Percentiles rank a stretch among this genome's conserved stretches.
These are phyloP conservation scores for Pyrenochaeta sp. DNA, from an alignment of 2,329 filamentous ascomycete genomes.

Conservation along the genomic window DNA sequence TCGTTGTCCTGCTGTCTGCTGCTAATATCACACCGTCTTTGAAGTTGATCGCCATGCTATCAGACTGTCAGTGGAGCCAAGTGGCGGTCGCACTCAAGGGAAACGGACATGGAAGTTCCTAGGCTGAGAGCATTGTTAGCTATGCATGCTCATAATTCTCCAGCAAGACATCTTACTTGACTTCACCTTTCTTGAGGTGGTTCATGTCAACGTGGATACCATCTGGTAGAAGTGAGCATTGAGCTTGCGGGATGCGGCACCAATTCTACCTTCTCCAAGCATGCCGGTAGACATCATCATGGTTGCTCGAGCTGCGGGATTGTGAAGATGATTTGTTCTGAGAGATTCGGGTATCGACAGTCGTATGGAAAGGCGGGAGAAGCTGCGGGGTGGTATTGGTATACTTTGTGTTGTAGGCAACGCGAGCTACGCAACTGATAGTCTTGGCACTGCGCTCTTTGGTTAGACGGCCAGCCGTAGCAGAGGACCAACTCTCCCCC, in stretches of 20 bases:
- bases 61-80: constrained; percentile 28
- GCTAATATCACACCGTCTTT: constrained; percentile 98
- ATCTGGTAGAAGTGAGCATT: constrained; percentile 68
- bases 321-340: neutral
- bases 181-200: constrained; percentile 96
- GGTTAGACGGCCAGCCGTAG: constrained; percentile 2
- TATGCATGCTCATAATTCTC: constrained; percentile 19
- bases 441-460: constrained; percentile 26
- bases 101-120: constrained; percentile 91
- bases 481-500: neutral
- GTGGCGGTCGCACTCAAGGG: constrained; percentile 12
- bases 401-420: constrained; percentile 16
- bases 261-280: constrained; percentile 48
- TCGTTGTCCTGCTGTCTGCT: constrained; percentile 96
- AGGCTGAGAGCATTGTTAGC: constrained; percentile 64
- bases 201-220: constrained; percentile 99
- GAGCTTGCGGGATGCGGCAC: constrained; percentile 13
- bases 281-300: constrained; percentile 48
- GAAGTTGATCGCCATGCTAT: constrained; percentile 98
- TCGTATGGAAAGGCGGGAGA: constrained; percentile 3
- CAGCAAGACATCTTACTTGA: constrained; percentile 74
- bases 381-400: constrained; percentile 3
- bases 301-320: constrained; percentile 9
- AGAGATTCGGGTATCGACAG: neutral
- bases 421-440: constrained; percentile 16